Evolutionary conservation across 768 basidiomycete genomes (phyloP).

Genomic region (Kockovaella imperatae): DNA sequence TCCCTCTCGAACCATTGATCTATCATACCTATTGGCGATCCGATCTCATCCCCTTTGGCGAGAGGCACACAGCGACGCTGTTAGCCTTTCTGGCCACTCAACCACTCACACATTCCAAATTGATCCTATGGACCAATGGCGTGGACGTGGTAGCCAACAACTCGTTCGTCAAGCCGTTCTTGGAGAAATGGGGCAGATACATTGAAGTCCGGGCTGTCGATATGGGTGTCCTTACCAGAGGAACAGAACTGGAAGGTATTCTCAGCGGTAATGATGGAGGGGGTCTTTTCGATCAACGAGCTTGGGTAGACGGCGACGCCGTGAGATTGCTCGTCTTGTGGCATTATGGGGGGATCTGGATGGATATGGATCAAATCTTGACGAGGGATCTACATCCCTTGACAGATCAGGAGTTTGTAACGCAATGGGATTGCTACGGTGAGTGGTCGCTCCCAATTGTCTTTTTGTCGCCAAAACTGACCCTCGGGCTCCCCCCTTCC

Average conservation of each 20-base stretch:
- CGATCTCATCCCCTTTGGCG: conserved; percentile 72
- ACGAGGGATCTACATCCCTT: conserved; percentile 80
- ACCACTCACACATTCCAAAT: conserved; percentile 54
- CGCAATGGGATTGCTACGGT: conserved; percentile 99
- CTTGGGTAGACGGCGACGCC: conserved; percentile 92
- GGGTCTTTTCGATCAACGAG: conserved; percentile 60
- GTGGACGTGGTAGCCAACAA: conserved; percentile 47
- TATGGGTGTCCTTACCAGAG: conserved; percentile 58
- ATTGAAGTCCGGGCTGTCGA: conserved; percentile 67
- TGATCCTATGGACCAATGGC: conserved; percentile 90
- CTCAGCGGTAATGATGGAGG: conserved; percentile 42
- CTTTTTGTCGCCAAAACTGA: not conserved
- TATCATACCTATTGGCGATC: conserved; percentile 93
- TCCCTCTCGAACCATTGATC: conserved; percentile 47
- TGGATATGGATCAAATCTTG: conserved; percentile 93
- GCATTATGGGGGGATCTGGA: conserved; percentile 87
- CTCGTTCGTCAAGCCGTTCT: conserved; percentile 56
- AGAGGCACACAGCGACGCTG: conserved; percentile 81
- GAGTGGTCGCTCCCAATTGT: conserved; percentile 12
- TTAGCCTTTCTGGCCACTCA: conserved; percentile 93
- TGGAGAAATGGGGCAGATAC: conserved; percentile 58
- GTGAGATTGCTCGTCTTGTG: conserved; percentile 80
- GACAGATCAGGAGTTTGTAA: conserved; percentile 90
- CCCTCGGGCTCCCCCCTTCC: conserved; percentile 1
- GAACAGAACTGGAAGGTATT: conserved; percentile 68